Evolutionary conservation across 768 basidiomycete species (phyloP).

Genomic region (Hydnum rufescens): DNA sequence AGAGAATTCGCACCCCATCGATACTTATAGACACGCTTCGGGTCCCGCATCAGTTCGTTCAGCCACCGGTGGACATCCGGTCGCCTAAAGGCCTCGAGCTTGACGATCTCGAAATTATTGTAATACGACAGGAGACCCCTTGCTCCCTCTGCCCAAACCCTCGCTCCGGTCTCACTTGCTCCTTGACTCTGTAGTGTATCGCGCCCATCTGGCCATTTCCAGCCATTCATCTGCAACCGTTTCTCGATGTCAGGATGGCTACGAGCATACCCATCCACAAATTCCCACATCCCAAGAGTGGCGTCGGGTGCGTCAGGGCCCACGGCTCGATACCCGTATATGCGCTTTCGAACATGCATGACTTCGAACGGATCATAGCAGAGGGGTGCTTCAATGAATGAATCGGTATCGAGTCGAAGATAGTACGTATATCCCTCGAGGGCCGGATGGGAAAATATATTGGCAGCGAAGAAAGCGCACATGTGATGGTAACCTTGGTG

Average conservation of each 20-base stretch:
- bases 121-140: background rate
- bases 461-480: constrained; percentile 13
- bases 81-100: no score
- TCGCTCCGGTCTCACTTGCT: background rate
- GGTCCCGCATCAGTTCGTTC: background rate
- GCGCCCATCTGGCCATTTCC: constrained; percentile 9
- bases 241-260: constrained; percentile 8
- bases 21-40: background rate
- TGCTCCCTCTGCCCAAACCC: background rate
- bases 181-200: constrained; percentile 4
- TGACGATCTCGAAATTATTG: no score
- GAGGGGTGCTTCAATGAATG: no score
- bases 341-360: constrained; percentile 9
- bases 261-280: constrained; percentile 11
- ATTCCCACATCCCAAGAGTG: constrained; percentile 10
- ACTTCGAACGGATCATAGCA: constrained; percentile 13
- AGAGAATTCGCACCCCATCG: background rate
- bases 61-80: background rate
- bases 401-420: no score
- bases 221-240: constrained; percentile 5
- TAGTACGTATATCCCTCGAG: no score
- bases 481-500: constrained; percentile 14
- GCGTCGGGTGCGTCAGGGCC: constrained; percentile 8
- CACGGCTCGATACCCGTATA: constrained; percentile 9
- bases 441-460: constrained; percentile 13